Conservation (phyloP, 805 yeast genomes). For the Candida montana region DNA sequence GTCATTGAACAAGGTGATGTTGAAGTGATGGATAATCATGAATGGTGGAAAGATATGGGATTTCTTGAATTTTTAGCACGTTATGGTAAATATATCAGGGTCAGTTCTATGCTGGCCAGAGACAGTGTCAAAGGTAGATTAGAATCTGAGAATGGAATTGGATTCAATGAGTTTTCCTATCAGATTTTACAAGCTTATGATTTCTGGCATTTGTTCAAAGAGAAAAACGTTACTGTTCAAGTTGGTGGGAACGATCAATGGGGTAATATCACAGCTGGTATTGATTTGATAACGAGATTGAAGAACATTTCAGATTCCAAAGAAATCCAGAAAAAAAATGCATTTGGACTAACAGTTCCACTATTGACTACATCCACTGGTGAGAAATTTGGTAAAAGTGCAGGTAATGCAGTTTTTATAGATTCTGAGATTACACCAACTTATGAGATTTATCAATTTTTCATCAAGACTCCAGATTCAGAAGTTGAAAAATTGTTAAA, state of each 20-base stretch:
- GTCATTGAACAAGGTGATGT: slow-evolving; percentile 36
- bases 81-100: slow-evolving; percentile 75
- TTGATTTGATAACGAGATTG: slow-evolving; percentile 73
- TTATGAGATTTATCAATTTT: slow-evolving; percentile 79
- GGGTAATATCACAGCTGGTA: slow-evolving; percentile 97
- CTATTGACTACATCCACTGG: slow-evolving; percentile 83
- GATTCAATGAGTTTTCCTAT: slow-evolving; percentile 91
- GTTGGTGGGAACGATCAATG: slow-evolving; percentile 97
- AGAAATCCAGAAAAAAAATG: slow-evolving; percentile 21
- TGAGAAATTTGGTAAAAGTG: slow-evolving; percentile 93
- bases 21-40: slow-evolving; percentile 54
- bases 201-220: slow-evolving; percentile 70
- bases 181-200: slow-evolving; percentile 93
- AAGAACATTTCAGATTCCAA: slow-evolving; percentile 20
- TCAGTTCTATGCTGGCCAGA: slow-evolving; percentile 81
- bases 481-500: slow-evolving; percentile 66
- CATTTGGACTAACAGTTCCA: slow-evolving; percentile 85
- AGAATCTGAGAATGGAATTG: slow-evolving; percentile 66
- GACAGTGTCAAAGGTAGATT: slow-evolving; percentile 81
- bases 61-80: slow-evolving; percentile 73
- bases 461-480: slow-evolving; percentile 72
- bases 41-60: slow-evolving; percentile 81
- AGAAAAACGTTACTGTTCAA: slow-evolving; percentile 61
- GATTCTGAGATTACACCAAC: slow-evolving; percentile 71
- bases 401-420: slow-evolving; percentile 93